phyloP scores from a whole-genome alignment of 345 rosid genomes.

The Acer campestre region DNA sequence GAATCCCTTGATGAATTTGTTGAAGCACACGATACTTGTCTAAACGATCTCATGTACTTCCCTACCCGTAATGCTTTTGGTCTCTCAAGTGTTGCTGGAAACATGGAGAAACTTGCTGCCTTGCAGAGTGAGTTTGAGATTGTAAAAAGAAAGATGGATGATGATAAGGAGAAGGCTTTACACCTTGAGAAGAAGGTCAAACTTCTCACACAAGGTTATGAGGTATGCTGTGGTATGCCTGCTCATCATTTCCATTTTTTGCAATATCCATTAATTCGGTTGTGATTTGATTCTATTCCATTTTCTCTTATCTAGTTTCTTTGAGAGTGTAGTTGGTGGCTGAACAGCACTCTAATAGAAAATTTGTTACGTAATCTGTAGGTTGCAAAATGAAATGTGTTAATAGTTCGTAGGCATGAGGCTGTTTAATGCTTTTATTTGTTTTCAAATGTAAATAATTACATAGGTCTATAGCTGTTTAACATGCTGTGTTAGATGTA shows the following conservation, averaged over 20 bases:
- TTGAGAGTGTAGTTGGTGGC: not conserved
- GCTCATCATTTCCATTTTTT: not conserved
- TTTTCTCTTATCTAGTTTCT: not conserved
- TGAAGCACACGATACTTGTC: slow-evolving; percentile 86
- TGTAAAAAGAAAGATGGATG: slow-evolving; percentile 70
- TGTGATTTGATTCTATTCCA: not conserved
- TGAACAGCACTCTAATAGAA: not conserved
- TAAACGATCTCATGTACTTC: slow-evolving; percentile 95
- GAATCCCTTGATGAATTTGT: slow-evolving; percentile 82
- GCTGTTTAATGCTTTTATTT: not conserved
- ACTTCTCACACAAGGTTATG: slow-evolving; percentile 90
- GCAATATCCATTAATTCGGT: not conserved
- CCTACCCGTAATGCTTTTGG: slow-evolving; percentile 89
- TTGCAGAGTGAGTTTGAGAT: slow-evolving; percentile 78
- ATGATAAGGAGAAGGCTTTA: slow-evolving; percentile 83
- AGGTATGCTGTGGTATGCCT: slow-evolving; percentile 49
- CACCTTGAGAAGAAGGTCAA: slow-evolving; percentile 78
- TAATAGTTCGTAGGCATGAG: not conserved
- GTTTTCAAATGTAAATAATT: not conserved
- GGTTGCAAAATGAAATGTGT: not conserved
- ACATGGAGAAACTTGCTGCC: slow-evolving; percentile 83
- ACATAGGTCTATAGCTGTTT: not conserved
- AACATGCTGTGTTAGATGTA: not conserved
- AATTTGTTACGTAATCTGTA: not conserved
- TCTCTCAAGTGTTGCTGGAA: slow-evolving; percentile 93